Evolutionary conservation across 768 basidiomycete genomes (phyloP), one percentile per base, ranked within the genome.

Genomic region (Clavaria fumosa): DNA sequence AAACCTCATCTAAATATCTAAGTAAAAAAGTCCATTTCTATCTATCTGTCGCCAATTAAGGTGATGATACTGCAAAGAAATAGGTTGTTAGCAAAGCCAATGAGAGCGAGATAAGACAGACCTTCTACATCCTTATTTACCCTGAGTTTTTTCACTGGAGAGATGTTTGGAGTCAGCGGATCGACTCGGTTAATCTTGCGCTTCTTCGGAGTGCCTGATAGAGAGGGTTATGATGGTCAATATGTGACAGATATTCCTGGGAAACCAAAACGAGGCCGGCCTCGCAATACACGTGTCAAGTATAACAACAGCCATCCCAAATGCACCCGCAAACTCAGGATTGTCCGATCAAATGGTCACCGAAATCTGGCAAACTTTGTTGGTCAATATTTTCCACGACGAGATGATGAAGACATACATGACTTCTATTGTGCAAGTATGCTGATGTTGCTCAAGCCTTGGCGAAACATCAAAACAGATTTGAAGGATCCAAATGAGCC

Each of bases 351-450:
- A 1, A 1, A 11, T 1, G 44, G 49, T 0, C 63, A 66, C 34
- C 49, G 54, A 5, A 62, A 38, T 0, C 30, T 65, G 0, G 58
- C 59, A 0, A 56, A 59, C 23, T 53, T 67, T 35, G 43, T 63
- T n/a, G 65, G 64, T 0, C 46, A 34, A 1, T 61, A 44, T 15
- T 60, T 66, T 37, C 59, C 63, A 1, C 21, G 44, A 0, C 5
- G 37, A 0, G 47, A 63, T 37, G 50, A 60, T 18, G 11, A 32
- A 2, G 48, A 50, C 1, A 23, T 22, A 2, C 23, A 44, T 1
- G 21, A 42, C 0, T 53, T 60, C 34, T 35, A 23, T 12, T 35
- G 18, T 35, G 21, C 17, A 7, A 15, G n/a, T 20, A 35, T 35
- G 34, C 7, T 35, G 6, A 9, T 22, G 23, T 20, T 35, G n/a